Evolutionary conservation across 768 basidiomycete species (phyloP).

Genomic region (Agaricus blazei): DNA sequence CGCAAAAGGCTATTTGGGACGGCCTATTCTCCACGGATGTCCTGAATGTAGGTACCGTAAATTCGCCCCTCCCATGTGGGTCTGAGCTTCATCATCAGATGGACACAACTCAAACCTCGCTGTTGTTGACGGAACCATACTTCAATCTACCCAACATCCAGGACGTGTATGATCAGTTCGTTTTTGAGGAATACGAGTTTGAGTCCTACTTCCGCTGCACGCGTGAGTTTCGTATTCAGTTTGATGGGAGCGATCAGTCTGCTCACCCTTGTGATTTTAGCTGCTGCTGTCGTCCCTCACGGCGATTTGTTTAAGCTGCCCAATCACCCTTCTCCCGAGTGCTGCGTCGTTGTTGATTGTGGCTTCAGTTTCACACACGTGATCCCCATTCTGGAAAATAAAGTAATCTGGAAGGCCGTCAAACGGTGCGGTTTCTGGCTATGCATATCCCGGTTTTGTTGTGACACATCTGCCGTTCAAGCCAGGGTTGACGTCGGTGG

Average conservation of each 20-base stretch:
- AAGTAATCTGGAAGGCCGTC: conserved; percentile 75
- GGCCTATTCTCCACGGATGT: conserved; percentile 73
- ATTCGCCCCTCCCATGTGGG: not conserved
- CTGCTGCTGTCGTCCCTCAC: conserved; percentile 74
- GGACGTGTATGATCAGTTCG: conserved; percentile 90
- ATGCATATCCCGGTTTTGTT: conserved; percentile 11
- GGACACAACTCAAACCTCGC: conserved; percentile 63
- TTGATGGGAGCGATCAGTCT: not conserved
- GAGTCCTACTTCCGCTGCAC: conserved; percentile 74
- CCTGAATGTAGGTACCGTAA: conserved; percentile 45
- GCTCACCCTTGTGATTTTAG: conserved; percentile 30
- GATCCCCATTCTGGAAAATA: conserved; percentile 72
- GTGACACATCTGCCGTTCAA: conserved; percentile 1
- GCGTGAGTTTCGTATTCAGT: conserved; percentile 45
- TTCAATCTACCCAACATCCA: conserved; percentile 92
- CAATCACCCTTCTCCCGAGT: conserved; percentile 59
- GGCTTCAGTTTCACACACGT: conserved; percentile 96
- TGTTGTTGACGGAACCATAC: conserved; percentile 91
- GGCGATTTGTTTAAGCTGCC: conserved; percentile 60
- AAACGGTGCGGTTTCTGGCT: conserved; percentile 51
- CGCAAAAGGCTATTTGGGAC: conserved; percentile 93
- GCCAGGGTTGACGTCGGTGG: conserved; percentile 90
- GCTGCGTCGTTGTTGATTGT: conserved; percentile 78
- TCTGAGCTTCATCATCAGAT: conserved; percentile 38
- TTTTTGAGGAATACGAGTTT: conserved; percentile 97